phyloP scores from a whole-genome alignment of 108 stramenopile genomes.

The Stephanodiscus minutulus region DNA sequence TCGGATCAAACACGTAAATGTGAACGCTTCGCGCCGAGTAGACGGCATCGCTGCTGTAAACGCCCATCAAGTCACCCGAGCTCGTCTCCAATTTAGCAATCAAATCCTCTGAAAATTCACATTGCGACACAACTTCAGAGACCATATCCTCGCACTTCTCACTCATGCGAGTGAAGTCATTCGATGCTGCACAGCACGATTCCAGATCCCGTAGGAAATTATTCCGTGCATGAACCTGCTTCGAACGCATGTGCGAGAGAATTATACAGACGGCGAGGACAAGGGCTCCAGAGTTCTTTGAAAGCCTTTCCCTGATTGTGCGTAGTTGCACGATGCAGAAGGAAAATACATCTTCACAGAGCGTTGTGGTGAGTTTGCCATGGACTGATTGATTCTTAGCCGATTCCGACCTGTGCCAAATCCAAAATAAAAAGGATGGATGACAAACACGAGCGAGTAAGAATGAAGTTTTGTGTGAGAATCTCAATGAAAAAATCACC shows the following conservation, averaged over 20 bases:
- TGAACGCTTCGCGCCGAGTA: constrained; percentile 82
- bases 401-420: constrained; percentile 63
- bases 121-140: constrained; percentile 60
- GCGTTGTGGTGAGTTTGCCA: constrained; percentile 76
- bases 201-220: constrained; percentile 77
- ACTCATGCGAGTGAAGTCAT: constrained; percentile 88
- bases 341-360: constrained; percentile 84
- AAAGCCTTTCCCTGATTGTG: constrained; percentile 83
- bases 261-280: constrained; percentile 81
- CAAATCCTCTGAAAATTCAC: constrained; percentile 61
- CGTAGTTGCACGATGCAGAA: constrained; percentile 80
- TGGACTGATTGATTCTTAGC: constrained; percentile 76
- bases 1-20: constrained; percentile 80
- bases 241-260: constrained; percentile 74
- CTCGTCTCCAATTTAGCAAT: constrained; percentile 68
- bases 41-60: constrained; percentile 83
- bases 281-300: constrained; percentile 77
- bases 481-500: background rate
- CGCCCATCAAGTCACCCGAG: constrained; percentile 62
- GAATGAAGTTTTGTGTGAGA: constrained; percentile 4
- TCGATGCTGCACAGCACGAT: constrained; percentile 84
- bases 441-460: constrained; percentile 1
- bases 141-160: constrained; percentile 82
- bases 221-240: constrained; percentile 70
- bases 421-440: constrained; percentile 1